A percentile compares a stretch with the other conserved stretches of the same genome.
Conservation (phyloP, 2,329 filamentous ascomycete genomes). For the Juglanconis juglandina region DNA sequence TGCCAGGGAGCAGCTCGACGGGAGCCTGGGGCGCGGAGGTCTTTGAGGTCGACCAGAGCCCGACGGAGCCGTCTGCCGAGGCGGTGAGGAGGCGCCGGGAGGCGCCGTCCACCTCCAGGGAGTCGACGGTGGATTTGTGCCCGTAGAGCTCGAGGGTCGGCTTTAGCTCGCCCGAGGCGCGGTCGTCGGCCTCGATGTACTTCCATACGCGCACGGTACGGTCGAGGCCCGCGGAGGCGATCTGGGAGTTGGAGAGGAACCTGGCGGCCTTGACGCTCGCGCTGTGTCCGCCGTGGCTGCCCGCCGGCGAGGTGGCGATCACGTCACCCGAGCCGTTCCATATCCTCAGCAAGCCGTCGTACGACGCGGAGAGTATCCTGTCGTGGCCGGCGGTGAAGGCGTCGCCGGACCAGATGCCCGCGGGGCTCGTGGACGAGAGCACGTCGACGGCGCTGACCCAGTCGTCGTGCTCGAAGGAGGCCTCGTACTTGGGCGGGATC, state of each 20-base stretch:
- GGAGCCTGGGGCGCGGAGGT: conserved; percentile 72
- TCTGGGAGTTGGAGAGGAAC: conserved; percentile 73
- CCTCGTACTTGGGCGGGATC: conserved; percentile 82
- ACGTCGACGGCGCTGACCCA: conserved; percentile 91
- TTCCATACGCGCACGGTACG: conserved; percentile 87
- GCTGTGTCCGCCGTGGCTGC: conserved; percentile 67
- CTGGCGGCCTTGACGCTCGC: conserved; percentile 77
- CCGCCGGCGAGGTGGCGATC: conserved; percentile 70
- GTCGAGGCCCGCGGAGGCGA: conserved; percentile 82
- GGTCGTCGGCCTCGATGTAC: conserved; percentile 65
- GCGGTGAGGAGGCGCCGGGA: conserved; percentile 80
- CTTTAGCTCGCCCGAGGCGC: conserved; percentile 60
- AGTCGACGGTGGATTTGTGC: conserved; percentile 58
- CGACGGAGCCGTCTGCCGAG: conserved; percentile 76
- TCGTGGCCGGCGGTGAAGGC: conserved; percentile 55
- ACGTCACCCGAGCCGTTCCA: conserved; percentile 88
- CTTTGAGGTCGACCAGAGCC: conserved; percentile 85
- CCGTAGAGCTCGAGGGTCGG: conserved; percentile 63
- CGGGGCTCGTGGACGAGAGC: conserved; percentile 63
- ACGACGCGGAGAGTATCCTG: conserved; percentile 84
- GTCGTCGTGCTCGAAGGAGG: conserved; percentile 94
- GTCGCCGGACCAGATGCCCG: conserved; percentile 54
- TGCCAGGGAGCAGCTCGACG: conserved; percentile 63
- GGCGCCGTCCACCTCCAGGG: conserved; percentile 66
- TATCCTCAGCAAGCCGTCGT: conserved; percentile 82